Evolutionary conservation across 2,329 filamentous ascomycete species (phyloP).

Genomic region (Botrytis fabae): DNA sequence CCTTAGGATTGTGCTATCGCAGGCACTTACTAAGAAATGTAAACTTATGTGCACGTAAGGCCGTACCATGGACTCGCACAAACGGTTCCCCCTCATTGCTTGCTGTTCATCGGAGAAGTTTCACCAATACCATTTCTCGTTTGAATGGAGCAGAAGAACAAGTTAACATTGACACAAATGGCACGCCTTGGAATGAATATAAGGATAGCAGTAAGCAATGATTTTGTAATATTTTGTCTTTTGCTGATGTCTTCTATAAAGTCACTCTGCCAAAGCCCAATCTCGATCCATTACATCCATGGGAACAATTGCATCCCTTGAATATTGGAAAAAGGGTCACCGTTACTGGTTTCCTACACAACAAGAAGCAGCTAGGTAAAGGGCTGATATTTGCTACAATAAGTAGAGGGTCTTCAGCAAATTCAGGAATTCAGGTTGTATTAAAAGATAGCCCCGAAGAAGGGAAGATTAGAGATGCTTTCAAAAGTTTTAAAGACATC

Average conservation of each 20-base stretch:
- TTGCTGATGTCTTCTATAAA: slow-evolving; percentile 19
- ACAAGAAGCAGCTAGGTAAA: slow-evolving; percentile 65
- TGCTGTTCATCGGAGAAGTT: slow-evolving; percentile 21
- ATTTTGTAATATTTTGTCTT: not conserved
- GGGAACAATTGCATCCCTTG: slow-evolving; percentile 20
- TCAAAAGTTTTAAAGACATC: slow-evolving; percentile 26
- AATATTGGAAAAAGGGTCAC: slow-evolving; percentile 47
- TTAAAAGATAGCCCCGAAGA: slow-evolving; percentile 16
- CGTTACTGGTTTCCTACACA: slow-evolving; percentile 71
- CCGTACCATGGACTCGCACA: slow-evolving; percentile 14
- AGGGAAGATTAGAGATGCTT: slow-evolving; percentile 4
- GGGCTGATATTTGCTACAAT: slow-evolving; percentile 68
- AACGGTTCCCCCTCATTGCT: not conserved
- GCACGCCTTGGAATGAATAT: slow-evolving; percentile 35
- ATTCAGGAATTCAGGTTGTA: slow-evolving; percentile 39
- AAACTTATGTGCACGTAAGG: not conserved
- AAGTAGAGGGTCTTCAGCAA: slow-evolving; percentile 40
- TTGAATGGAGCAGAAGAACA: not conserved
- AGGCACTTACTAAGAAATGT: slow-evolving; percentile 13
- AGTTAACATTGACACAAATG: slow-evolving; percentile 16
- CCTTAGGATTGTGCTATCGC: slow-evolving; percentile 25
- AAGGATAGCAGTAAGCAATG: slow-evolving; percentile 32
- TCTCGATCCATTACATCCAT: slow-evolving; percentile 26
- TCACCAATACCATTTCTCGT: slow-evolving; percentile 24
- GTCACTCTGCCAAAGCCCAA: slow-evolving; percentile 25